Conservation (phyloP, 192 early-diverging fungal genomes). For the Coemansia sp. region DNA sequence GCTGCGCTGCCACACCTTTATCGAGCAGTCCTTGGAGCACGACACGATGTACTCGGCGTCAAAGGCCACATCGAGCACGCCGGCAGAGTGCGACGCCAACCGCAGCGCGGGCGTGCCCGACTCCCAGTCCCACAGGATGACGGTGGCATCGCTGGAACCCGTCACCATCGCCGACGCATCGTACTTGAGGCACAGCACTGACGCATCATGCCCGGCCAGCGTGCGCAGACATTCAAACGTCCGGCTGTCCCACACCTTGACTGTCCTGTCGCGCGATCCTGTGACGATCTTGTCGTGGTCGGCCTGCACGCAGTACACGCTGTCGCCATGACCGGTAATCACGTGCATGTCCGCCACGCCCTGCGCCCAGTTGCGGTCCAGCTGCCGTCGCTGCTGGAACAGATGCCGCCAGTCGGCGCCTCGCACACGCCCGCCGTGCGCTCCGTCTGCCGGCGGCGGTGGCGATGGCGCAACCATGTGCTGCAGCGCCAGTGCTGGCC, state of each 20-base stretch:
- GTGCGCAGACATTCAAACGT: constrained; percentile 61
- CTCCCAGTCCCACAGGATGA: constrained; percentile 82
- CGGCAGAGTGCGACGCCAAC: constrained; percentile 73
- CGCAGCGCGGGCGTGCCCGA: constrained; percentile 41
- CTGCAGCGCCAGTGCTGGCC: constrained; percentile 44
- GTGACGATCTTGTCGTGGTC: constrained; percentile 72
- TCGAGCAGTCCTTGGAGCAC: constrained; percentile 91
- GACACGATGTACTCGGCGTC: constrained; percentile 70
- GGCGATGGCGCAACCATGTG: constrained; percentile 54
- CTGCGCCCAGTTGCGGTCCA: constrained; percentile 59
- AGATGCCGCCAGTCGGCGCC: constrained; percentile 68
- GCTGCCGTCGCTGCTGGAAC: constrained; percentile 63
- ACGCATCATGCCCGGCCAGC: constrained; percentile 65
- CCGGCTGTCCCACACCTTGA: constrained; percentile 81
- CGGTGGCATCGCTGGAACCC: constrained; percentile 83
- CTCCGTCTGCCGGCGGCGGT: constrained; percentile 7
- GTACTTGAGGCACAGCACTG: constrained; percentile 82
- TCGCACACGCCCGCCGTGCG: constrained; percentile 10
- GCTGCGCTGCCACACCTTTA: constrained; percentile 82
- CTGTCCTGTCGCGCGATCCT: constrained; percentile 73
- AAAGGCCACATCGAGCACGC: constrained; percentile 89
- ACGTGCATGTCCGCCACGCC: constrained; percentile 54
- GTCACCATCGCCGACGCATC: constrained; percentile 70
- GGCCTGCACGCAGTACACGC: constrained; percentile 91
- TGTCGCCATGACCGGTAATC: constrained; percentile 77